Conservation (phyloP, 192 early-diverging fungal species). For the Coemansia sp. region DNA sequence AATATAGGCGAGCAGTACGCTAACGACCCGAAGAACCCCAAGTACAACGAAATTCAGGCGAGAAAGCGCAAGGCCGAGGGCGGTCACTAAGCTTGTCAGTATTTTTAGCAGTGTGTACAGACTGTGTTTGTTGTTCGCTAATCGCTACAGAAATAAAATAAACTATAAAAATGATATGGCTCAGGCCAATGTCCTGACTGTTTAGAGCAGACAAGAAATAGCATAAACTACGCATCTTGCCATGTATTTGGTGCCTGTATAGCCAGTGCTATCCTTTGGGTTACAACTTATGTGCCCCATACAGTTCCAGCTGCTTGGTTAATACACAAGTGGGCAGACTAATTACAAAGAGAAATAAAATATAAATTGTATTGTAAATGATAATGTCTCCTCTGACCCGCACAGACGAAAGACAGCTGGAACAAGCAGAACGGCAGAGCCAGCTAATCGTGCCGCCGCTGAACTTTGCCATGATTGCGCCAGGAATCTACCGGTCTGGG, state of each 20-base stretch:
- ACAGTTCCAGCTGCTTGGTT: not conserved
- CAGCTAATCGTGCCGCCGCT: slow-evolving; percentile 82
- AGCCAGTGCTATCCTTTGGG: not conserved
- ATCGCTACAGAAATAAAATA: no score
- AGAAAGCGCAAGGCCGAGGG: slow-evolving; percentile 55
- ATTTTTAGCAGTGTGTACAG: not conserved
- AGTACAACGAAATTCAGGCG: slow-evolving; percentile 55
- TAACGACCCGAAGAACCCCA: slow-evolving; percentile 49
- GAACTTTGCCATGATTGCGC: slow-evolving; percentile 93
- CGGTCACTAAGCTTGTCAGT: slow-evolving; percentile 15
- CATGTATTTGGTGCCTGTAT: no score
- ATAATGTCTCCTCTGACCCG: slow-evolving; percentile 6
- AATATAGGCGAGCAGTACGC: slow-evolving; percentile 45
- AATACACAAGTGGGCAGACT: not conserved
- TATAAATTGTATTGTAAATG: not conserved
- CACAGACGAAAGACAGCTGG: slow-evolving; percentile 29
- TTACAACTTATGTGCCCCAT: not conserved
- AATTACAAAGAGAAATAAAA: not conserved
- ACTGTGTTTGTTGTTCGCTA: slow-evolving; percentile 4
- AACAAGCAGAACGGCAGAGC: slow-evolving; percentile 31
- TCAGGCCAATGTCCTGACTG: no score
- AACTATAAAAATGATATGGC: no score
- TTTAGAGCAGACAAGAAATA: no score
- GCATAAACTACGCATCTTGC: no score
- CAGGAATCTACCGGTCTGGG: slow-evolving; percentile 91